Evolutionary conservation across 2,329 filamentous ascomycete species (phyloP), one percentile per base, ranked within the genome.

Genomic region (Verticillium tricorpus): DNA sequence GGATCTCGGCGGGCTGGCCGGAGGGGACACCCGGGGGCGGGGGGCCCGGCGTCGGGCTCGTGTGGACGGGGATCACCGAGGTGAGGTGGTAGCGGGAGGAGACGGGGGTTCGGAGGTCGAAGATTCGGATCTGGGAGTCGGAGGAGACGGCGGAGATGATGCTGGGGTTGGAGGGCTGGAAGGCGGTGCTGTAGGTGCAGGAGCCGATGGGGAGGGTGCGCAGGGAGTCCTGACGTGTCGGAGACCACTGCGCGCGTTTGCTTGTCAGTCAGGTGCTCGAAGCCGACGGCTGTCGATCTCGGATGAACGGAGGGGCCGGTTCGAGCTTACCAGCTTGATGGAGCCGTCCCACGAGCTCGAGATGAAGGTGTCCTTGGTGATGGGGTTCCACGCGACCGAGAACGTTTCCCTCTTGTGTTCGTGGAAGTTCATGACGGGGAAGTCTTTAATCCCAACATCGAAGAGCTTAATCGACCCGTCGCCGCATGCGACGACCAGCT

Each of bases 261-360:
- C 1, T n/a, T 17, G 35, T 39, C 56, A 64, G 63, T 56, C 11
- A 37, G 37, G 32, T n/a, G 39, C 12, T 35, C n/a, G n/a, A 25
- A 54, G 31, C 54, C 34, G 12, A 1, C 15, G 22, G 34, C 8
- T 6, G 12, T 25, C 22, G 31, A 22, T 19, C 52, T 28, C 22
- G 31, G 32, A 34, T 22, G 52, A 54, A 56, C n/a, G 17, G 39
- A 32, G 14, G 54, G 28, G 25, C 25, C 8, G 25, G 14, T 19
- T 22, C 52, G 40, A 32, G 65, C 82, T 63, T 72, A 88, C 87
- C 70, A 99, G 88, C 78, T 97, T 97, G 69, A 98, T 87, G 2
- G 92, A 96, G 58, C 95, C 95, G 71, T 99, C 95, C 95, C 95
- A 99, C 6, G 92, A 96, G 67, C 89, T 93, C 0, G 92, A 96